Conservation (phyloP, 495 filamentous ascomycete genomes). For the Haplographium delicatum region DNA sequence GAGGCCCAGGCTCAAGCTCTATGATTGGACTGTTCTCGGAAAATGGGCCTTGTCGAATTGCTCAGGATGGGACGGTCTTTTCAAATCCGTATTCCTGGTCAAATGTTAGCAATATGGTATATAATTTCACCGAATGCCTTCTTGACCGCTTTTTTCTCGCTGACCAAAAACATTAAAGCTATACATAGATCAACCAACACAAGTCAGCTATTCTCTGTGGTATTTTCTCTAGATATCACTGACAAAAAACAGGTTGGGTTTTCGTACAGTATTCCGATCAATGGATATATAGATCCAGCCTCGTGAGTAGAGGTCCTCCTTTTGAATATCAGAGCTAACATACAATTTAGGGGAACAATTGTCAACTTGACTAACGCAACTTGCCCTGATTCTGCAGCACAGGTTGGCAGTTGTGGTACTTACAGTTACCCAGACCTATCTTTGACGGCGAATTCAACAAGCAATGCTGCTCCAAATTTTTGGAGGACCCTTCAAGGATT, state of each 20-base stretch:
- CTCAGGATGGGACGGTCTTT: slow-evolving; percentile 40
- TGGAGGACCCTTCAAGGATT: slow-evolving; percentile 59
- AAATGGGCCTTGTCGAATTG: slow-evolving; percentile 51
- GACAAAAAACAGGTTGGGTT: slow-evolving; percentile 40
- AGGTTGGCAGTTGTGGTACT: slow-evolving; percentile 44
- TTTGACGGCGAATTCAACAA: slow-evolving; percentile 49
- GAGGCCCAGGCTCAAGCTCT: slow-evolving; percentile 52
- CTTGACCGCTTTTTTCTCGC: too few species aligned
- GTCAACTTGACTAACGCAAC: slow-evolving; percentile 36
- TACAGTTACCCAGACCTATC: slow-evolving; percentile 46
- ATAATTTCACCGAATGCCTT: too few species aligned
- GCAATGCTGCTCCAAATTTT: slow-evolving; percentile 50
- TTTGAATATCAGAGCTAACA: neutral
- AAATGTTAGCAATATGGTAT: slow-evolving; percentile 55
- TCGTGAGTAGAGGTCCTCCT: neutral
- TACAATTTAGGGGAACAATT: slow-evolving; percentile 15
- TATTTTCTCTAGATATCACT: neutral
- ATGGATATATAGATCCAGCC: slow-evolving; percentile 35
- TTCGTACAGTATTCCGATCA: slow-evolving; percentile 52
- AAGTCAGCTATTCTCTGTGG: slow-evolving; percentile 17
- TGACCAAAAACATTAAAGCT: too few species aligned
- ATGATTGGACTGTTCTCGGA: slow-evolving; percentile 63
- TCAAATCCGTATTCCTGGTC: slow-evolving; percentile 54
- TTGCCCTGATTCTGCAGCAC: slow-evolving; percentile 47
- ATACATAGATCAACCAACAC: slow-evolving; percentile 53